phyloP scores from a whole-genome alignment of 345 rosid genomes.

The Citrus cavaleriei region DNA sequence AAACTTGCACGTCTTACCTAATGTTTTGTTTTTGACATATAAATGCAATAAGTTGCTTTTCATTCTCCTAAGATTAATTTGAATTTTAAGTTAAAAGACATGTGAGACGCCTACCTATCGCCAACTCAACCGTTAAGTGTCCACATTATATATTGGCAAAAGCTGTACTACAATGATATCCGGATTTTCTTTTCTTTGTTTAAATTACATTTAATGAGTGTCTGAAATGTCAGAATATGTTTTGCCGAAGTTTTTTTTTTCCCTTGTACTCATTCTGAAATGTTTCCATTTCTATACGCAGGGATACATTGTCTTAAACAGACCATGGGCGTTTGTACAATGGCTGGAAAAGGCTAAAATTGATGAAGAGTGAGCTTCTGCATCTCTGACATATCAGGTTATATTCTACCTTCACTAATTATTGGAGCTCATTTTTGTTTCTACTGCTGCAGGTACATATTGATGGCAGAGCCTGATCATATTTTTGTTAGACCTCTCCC shows the following conservation, averaged over 20 bases:
- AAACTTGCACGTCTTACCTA: neutral
- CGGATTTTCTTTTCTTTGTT: neutral
- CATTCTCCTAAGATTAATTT: neutral
- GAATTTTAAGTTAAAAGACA: neutral
- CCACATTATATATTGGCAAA: neutral
- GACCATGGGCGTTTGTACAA: slow-evolving; percentile 99
- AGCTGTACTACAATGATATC: neutral
- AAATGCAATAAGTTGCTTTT: neutral
- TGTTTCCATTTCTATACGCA: slow-evolving; percentile 25
- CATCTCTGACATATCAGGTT: slow-evolving; percentile 1
- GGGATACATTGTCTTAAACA: slow-evolving; percentile 94
- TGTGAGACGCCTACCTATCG: neutral
- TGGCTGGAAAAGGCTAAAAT: slow-evolving; percentile 92
- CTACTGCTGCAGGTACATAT: slow-evolving; percentile 58
- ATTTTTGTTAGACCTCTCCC: slow-evolving; percentile 78
- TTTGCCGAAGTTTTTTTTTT: neutral
- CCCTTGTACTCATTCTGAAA: neutral
- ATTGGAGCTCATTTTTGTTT: neutral
- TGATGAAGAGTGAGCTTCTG: slow-evolving; percentile 75
- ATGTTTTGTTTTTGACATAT: neutral
- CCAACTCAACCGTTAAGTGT: neutral
- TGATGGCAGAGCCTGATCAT: slow-evolving; percentile 98
- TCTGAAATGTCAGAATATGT: neutral
- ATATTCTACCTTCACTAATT: neutral
- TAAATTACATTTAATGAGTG: neutral